phyloP scores from a whole-genome alignment of 2,329 filamentous ascomycete genomes.

The Neonectria magnoliae region DNA sequence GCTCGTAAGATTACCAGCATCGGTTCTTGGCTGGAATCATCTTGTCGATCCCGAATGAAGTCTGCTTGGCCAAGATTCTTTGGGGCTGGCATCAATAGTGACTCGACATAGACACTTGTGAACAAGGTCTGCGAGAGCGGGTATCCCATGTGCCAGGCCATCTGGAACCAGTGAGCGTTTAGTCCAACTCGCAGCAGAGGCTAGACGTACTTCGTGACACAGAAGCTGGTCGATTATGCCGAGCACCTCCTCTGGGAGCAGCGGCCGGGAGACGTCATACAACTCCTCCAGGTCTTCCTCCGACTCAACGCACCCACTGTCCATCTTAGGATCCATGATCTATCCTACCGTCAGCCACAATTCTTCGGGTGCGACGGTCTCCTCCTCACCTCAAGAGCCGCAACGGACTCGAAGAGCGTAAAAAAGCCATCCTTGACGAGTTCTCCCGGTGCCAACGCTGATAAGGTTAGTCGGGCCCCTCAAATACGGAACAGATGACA shows the following conservation, averaged over 20 bases:
- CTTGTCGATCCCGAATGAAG: constrained; percentile 59
- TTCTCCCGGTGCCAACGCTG: constrained; percentile 81
- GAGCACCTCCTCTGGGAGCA: constrained; percentile 82
- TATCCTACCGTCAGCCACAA: constrained; percentile 49
- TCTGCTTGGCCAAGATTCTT: constrained; percentile 70
- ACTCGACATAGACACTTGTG: constrained; percentile 90
- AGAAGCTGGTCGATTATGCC: constrained; percentile 95
- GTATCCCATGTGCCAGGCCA: constrained; percentile 97
- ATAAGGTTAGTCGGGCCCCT: constrained; percentile 37
- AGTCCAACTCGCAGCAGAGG: too few species aligned
- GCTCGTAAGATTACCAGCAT: constrained; percentile 77
- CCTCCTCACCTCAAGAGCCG: constrained; percentile 74
- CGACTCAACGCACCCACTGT: constrained; percentile 84
- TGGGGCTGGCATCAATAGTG: constrained; percentile 77
- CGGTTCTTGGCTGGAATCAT: constrained; percentile 49
- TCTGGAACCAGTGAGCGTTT: constrained; percentile 59
- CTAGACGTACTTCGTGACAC: constrained; percentile 77
- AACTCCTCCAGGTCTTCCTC: constrained; percentile 85
- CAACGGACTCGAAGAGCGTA: constrained; percentile 93
- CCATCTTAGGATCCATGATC: constrained; percentile 99
- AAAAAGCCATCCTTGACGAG: constrained; percentile 95
- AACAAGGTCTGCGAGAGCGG: constrained; percentile 94
- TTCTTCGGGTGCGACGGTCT: constrained; percentile 97
- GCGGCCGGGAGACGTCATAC: constrained; percentile 75
- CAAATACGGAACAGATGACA: background rate